Base-by-base conservation (phyloP, 139 green algal species). In the Edaphochlamys debaryana region DNA sequence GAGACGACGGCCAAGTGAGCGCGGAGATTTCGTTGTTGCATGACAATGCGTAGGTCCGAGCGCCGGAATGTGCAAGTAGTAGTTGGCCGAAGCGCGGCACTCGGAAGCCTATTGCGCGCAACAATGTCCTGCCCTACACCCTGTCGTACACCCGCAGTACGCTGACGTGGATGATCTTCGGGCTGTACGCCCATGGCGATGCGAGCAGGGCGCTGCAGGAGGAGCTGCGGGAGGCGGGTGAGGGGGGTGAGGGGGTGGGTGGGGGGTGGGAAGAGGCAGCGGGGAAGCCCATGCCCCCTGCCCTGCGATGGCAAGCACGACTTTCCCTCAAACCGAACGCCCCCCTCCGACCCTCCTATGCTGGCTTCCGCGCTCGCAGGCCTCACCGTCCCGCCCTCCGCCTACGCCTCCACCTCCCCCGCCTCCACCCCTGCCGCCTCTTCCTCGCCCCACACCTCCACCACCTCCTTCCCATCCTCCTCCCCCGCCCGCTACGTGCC, bases 1-100 rank as follows among this genome's bases (percentile, higher is more conserved):
- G 70, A 78, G 34, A 78, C 70, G 19, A 78, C 70, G 32, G 70
- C 70, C 32, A 78, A 78, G 70, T 78, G 50, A 64, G 69, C n/a
- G 22, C 7, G 27, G 27, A 36, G 22, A 9, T n/a, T 63, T 63
- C 54, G 54, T n/a, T n/a, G n/a, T n/a, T n/a, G n/a, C n/a, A n/a
- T n/a, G n/a, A n/a, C n/a, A n/a, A n/a, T n/a, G n/a, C n/a, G n/a
- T n/a, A n/a, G n/a, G n/a, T n/a, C n/a, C n/a, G n/a, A n/a, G n/a
- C n/a, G n/a, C n/a, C n/a, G n/a, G n/a, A n/a, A n/a, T n/a, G n/a
- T n/a, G n/a, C n/a, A n/a, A n/a, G n/a, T n/a, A n/a, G n/a, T n/a
- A n/a, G 50, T 19, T 15, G 50, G 50, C 15, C 50, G 50, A 58
- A 19, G 50, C 19, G 50, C 50, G 50, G 23, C 8, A 29, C 58